Evolutionary conservation across 2,329 filamentous ascomycete genomes (phyloP).

Genomic region (Parasarocladium wereldwijsianum): DNA sequence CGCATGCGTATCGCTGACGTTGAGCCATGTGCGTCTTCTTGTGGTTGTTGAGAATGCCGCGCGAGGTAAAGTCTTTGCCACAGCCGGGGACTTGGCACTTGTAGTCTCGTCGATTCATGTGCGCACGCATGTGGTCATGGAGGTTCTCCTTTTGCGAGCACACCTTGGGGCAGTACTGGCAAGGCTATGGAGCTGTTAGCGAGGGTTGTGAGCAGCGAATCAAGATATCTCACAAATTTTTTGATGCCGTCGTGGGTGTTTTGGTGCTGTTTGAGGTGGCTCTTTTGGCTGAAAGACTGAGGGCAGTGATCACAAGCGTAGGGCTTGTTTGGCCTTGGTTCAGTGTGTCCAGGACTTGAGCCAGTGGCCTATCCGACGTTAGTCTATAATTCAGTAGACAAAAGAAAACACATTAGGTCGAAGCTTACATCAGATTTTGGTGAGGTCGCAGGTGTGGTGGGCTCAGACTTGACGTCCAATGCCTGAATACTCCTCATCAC

Average conservation of each 20-base stretch:
- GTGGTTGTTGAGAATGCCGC: slow-evolving; percentile 75
- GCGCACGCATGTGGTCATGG: slow-evolving; percentile 72
- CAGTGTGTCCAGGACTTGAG: too few relatives aligned
- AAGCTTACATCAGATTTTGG: too few relatives aligned
- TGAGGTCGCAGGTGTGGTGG: too few relatives aligned
- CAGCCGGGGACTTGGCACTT: slow-evolving; percentile 52
- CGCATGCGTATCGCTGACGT: slow-evolving; percentile 63
- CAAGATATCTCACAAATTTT: slow-evolving; percentile 58
- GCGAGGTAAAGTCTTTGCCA: slow-evolving; percentile 70
- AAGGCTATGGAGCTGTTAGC: background rate
- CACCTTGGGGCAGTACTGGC: slow-evolving; percentile 46
- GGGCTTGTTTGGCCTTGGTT: too few relatives aligned
- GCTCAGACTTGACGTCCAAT: too few relatives aligned
- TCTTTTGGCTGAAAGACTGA: slow-evolving; percentile 82
- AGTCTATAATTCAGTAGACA: too few relatives aligned
- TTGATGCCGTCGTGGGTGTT: slow-evolving; percentile 81
- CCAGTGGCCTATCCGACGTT: too few relatives aligned
- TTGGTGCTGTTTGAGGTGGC: slow-evolving; percentile 80
- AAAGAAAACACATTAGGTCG: too few relatives aligned
- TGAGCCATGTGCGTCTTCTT: slow-evolving; percentile 63
- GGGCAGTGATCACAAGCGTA: slow-evolving; percentile 61
- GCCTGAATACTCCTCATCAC: too few relatives aligned
- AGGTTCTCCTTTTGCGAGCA: slow-evolving; percentile 89
- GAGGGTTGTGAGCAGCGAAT: background rate
- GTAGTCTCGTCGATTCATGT: slow-evolving; percentile 79